Conservation (phyloP, 2,329 filamentous ascomycete species). For the Pseudogymnoascus sp. region DNA sequence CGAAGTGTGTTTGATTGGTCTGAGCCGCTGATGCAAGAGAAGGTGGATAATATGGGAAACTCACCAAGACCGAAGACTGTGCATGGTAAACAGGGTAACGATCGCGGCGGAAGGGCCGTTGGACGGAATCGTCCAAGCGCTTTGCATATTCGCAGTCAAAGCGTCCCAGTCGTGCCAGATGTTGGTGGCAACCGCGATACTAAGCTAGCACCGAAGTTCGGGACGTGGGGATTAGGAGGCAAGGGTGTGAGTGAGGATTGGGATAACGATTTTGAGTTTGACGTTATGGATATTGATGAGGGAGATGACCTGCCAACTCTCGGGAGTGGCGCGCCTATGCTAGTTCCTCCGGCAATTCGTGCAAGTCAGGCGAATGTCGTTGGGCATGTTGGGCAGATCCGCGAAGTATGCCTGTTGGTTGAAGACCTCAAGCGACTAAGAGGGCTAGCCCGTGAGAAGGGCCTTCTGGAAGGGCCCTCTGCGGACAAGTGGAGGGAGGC, state of each 20-base stretch:
- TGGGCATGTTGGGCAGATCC: conserved; percentile 76
- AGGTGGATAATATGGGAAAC: conserved; percentile 50
- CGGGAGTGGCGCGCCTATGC: conserved; percentile 45
- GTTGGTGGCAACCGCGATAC: conserved; percentile 44
- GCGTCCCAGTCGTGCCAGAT: conserved; percentile 68
- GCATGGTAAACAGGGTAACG: conserved; percentile 67
- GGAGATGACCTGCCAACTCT: conserved; percentile 36
- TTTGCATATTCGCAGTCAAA: conserved; percentile 69
- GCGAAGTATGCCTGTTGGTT: conserved; percentile 73
- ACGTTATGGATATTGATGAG: conserved; percentile 32
- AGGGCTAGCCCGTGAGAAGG: conserved; percentile 61
- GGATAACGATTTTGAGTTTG: conserved; percentile 84
- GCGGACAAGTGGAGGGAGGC: conserved; percentile 69
- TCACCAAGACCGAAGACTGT: conserved; percentile 66
- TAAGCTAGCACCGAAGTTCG: conserved; percentile 63
- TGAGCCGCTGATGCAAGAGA: conserved; percentile 58
- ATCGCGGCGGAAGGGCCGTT: conserved; percentile 63
- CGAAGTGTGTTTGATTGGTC: conserved; percentile 71
- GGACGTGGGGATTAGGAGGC: conserved; percentile 74
- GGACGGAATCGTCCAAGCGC: conserved; percentile 63
- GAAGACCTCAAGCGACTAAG: conserved; percentile 77
- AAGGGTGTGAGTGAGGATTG: conserved; percentile 80
- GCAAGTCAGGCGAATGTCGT: conserved; percentile 77
- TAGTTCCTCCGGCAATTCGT: conserved; percentile 74
- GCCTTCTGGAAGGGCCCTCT: conserved; percentile 55